Percentiles rank a stretch among this genome's conserved stretches.
Evolutionary conservation across 2,329 filamentous ascomycete species (phyloP).

Genomic region (Didymella exigua): DNA sequence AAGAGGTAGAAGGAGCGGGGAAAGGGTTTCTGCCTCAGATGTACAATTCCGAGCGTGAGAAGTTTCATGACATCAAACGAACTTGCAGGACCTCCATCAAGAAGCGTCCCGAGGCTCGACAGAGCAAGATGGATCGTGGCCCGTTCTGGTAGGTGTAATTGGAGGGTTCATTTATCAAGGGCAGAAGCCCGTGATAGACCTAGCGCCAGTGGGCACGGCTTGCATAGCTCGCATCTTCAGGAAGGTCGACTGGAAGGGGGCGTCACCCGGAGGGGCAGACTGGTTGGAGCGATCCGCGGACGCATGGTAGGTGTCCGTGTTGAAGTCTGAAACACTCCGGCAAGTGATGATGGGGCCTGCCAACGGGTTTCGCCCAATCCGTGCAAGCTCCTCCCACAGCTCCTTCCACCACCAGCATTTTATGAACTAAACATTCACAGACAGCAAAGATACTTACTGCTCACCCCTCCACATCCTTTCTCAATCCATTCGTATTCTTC

Average conservation of each 20-base stretch:
- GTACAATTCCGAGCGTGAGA: constrained; percentile 18
- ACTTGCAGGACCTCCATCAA: constrained; percentile 36
- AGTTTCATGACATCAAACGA: constrained; percentile 39
- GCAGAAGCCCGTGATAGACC: constrained; percentile 10
- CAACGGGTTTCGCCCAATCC: constrained; percentile 8
- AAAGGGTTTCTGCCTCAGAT: constrained; percentile 22
- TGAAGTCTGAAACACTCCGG: constrained; percentile 15
- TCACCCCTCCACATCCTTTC: background rate
- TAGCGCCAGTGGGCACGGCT: constrained; percentile 15
- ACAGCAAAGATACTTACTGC: background rate
- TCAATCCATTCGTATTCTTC: background rate
- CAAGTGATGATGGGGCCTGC: constrained; percentile 6
- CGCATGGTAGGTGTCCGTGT: constrained; percentile 11
- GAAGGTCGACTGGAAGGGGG: constrained; percentile 14
- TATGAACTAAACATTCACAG: constrained; percentile 3
- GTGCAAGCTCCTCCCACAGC: background rate
- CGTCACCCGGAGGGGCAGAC: constrained; percentile 13
- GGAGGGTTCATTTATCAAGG: constrained; percentile 11
- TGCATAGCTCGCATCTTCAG: constrained; percentile 13
- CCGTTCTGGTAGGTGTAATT: constrained; percentile 17
- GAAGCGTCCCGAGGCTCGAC: constrained; percentile 20
- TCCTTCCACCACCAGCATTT: constrained; percentile 3
- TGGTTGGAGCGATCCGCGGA: constrained; percentile 3
- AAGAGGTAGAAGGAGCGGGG: background rate
- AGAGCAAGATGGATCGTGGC: constrained; percentile 9